A percentile compares a stretch with the other conserved stretches of the same genome.
Evolutionary conservation across 2,329 filamentous ascomycete species (phyloP).

Genomic region (Sordariomycetes sp.): DNA sequence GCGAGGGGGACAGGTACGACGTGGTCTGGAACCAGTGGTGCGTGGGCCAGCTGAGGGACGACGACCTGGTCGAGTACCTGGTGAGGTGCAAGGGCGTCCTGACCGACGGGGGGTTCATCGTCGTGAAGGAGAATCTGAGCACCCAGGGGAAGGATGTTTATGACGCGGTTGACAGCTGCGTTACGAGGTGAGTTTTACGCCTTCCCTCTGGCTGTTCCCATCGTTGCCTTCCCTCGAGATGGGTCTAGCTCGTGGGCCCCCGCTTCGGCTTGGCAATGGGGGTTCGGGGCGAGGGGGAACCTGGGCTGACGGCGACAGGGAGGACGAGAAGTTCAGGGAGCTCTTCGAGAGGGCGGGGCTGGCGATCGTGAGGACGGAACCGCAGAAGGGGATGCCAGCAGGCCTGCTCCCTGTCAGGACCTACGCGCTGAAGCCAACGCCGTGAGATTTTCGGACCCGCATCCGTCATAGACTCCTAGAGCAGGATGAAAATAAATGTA

Average conservation of each 20-base stretch:
- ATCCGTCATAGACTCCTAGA: too few relatives aligned
- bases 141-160: conserved; percentile 53
- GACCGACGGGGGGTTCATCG: conserved; percentile 19
- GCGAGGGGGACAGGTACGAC: conserved; percentile 48
- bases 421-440: not conserved
- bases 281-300: not conserved
- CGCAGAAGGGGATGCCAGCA: conserved; percentile 56
- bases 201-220: not conserved
- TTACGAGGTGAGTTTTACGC: conserved; percentile 47
- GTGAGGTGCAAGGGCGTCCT: conserved; percentile 40
- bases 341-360: conserved; percentile 63
- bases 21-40: conserved; percentile 92
- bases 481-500: not conserved
- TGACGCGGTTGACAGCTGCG: conserved; percentile 64
- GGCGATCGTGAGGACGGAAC: conserved; percentile 55
- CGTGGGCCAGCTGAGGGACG: conserved; percentile 68
- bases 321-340: conserved; percentile 57
- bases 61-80: conserved; percentile 59
- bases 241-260: too few relatives aligned
- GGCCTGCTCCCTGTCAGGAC: not conserved
- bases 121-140: conserved; percentile 58
- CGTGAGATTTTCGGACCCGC: too few relatives aligned
- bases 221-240: not conserved
- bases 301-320: conserved; percentile 27
- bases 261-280: not conserved